Conservation (phyloP, 1,284 basidiomycete genomes). For the Acaromyces ingoldii region DNA sequence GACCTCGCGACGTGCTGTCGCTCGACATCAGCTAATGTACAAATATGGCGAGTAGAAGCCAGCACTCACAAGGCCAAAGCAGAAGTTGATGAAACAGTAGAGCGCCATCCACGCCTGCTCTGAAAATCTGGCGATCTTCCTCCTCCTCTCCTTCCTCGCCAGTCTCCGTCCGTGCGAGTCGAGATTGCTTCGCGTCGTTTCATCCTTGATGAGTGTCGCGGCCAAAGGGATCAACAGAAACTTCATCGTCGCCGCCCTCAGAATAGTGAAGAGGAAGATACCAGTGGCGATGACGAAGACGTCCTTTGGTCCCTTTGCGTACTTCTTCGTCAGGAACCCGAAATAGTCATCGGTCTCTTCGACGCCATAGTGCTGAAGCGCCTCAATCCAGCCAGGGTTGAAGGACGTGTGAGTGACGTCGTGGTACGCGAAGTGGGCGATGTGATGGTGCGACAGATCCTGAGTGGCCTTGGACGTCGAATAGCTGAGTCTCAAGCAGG, state of each 20-base stretch:
- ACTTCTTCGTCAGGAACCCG: background rate
- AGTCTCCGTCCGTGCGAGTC: conserved; percentile 12
- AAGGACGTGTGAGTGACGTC: no score
- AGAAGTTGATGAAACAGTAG: conserved; percentile 73
- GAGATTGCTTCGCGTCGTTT: background rate
- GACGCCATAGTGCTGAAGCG: background rate
- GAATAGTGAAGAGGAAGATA: conserved; percentile 34
- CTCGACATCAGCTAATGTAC: background rate
- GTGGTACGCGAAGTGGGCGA: background rate
- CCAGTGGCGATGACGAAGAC: conserved; percentile 35
- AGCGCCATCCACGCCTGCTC: conserved; percentile 88
- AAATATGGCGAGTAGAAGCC: no score
- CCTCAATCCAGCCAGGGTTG: no score
- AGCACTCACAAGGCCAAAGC: conserved; percentile 72
- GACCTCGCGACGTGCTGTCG: conserved; percentile 70
- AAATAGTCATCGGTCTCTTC: background rate
- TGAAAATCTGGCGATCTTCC: conserved; percentile 59
- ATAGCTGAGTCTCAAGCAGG: conserved; percentile 34
- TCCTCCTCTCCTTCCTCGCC: background rate
- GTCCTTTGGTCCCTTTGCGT: conserved; percentile 25
- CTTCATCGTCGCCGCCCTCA: conserved; percentile 33
- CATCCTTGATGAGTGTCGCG: conserved; percentile 17
- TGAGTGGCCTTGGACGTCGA: no score
- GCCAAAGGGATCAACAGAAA: conserved; percentile 35
- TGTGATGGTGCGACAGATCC: no score